These are phyloP conservation scores for Gaeumannomyces sp. DNA, from an alignment of 2,329 filamentous ascomycete genomes.

Conservation along the genomic window DNA sequence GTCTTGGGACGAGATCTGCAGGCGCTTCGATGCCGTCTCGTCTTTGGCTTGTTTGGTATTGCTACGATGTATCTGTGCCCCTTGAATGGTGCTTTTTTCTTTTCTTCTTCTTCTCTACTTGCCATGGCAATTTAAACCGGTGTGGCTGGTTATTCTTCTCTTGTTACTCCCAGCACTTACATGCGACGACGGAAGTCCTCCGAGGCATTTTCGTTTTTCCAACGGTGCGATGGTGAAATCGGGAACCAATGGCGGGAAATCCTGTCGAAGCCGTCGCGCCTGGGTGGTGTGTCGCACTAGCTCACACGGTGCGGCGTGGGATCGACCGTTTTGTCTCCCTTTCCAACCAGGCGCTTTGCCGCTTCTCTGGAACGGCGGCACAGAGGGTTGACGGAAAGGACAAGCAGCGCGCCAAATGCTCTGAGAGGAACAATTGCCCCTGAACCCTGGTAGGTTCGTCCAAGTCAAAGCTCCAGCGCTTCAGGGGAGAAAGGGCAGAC, in stretches of 20 bases:
- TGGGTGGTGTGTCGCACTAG: background rate
- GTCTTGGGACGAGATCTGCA: background rate
- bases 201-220: background rate
- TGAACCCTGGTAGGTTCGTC: background rate
- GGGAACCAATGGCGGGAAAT: too few relatives aligned
- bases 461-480: conserved; percentile 3
- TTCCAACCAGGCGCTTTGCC: background rate
- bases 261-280: too few relatives aligned
- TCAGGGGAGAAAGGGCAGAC: background rate
- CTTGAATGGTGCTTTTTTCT: too few relatives aligned
- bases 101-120: too few relatives aligned
- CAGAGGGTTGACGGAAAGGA: background rate
- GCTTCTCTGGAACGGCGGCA: background rate
- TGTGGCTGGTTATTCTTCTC: background rate
- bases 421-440: background rate
- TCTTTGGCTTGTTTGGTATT: background rate
- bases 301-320: background rate
- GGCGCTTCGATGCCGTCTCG: background rate
- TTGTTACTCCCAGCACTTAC: background rate
- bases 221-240: background rate
- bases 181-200: background rate
- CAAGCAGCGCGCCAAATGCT: background rate
- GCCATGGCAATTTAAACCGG: background rate
- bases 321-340: background rate
- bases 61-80: background rate